These are phyloP conservation scores for Didymella lethalis DNA, from an alignment of 2,329 filamentous ascomycete genomes.

Conservation along the genomic window DNA sequence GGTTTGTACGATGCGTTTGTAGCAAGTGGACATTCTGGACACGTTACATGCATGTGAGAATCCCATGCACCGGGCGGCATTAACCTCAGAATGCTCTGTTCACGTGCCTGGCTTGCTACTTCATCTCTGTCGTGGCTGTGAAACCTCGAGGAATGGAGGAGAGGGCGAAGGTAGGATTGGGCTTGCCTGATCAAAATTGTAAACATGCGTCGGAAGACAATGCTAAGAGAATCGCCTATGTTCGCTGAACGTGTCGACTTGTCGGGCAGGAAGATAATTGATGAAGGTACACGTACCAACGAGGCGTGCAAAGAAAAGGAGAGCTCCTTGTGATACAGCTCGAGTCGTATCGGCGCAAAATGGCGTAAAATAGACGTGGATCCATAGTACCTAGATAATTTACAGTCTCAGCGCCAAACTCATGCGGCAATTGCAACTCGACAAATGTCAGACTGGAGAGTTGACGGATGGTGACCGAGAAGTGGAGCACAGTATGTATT, in stretches of 20 bases:
- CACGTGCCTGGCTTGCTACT: background rate
- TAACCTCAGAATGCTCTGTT: background rate
- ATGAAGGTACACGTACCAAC: background rate
- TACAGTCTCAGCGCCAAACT: background rate
- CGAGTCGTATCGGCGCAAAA: background rate
- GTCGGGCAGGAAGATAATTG: background rate
- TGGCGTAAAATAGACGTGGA: background rate
- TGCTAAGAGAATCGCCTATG: background rate
- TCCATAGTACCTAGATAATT: background rate
- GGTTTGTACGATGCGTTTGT: conserved; percentile 62
- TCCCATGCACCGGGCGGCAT: conserved; percentile 63
- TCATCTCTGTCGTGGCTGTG: background rate
- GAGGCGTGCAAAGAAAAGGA: background rate
- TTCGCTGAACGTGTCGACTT: background rate
- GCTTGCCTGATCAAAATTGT: background rate
- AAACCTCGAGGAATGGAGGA: background rate
- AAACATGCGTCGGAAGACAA: background rate
- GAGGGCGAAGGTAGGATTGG: background rate
- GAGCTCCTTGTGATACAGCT: background rate
- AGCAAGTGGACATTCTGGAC: conserved; percentile 61
- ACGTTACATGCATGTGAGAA: conserved; percentile 70
- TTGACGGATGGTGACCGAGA: background rate
- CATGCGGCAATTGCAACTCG: background rate
- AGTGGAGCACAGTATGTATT: background rate
- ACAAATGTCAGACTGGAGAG: background rate